A percentile compares a stretch with the other conserved stretches of the same genome.
Evolutionary conservation across 139 green algal genomes (phyloP).

Genomic region (Tetraselmis chui): DNA sequence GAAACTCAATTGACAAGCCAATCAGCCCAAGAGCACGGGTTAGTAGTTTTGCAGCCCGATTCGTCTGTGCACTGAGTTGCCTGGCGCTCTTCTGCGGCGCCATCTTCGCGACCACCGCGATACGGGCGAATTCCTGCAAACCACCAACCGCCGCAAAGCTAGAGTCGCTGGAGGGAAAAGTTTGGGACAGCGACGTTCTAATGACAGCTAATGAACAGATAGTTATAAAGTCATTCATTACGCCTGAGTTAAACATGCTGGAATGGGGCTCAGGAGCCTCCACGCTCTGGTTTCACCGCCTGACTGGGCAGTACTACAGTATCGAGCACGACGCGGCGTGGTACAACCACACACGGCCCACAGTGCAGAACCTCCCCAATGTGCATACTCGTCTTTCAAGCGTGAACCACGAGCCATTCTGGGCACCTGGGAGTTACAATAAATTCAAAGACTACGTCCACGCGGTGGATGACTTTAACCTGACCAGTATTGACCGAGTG

Average conservation of each 20-base stretch:
- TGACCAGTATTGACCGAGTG: neutral
- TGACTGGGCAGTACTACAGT: neutral
- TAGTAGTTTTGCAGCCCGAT: too few relatives aligned
- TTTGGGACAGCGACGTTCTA: neutral
- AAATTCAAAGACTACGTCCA: neutral
- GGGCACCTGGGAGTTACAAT: neutral
- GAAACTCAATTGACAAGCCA: too few relatives aligned
- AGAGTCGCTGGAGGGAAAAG: neutral
- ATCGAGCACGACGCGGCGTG: neutral
- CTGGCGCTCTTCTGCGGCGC: too few relatives aligned
- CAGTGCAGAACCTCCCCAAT: neutral
- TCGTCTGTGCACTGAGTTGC: too few relatives aligned
- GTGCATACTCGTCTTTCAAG: neutral
- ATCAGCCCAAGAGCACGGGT: too few relatives aligned
- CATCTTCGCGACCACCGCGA: too few relatives aligned
- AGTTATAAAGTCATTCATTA: neutral
- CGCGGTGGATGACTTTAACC: neutral
- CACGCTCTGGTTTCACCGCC: neutral
- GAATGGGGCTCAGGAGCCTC: neutral
- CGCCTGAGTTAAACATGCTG: neutral
- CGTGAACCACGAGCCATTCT: neutral
- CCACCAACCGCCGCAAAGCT: too few relatives aligned
- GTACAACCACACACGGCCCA: neutral
- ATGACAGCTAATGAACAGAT: neutral
- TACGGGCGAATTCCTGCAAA: too few relatives aligned